A percentile compares a stretch with the other conserved stretches of the same genome.
Evolutionary conservation across 1,284 basidiomycete species (phyloP).

Genomic region (Moniliophthora roreri): DNA sequence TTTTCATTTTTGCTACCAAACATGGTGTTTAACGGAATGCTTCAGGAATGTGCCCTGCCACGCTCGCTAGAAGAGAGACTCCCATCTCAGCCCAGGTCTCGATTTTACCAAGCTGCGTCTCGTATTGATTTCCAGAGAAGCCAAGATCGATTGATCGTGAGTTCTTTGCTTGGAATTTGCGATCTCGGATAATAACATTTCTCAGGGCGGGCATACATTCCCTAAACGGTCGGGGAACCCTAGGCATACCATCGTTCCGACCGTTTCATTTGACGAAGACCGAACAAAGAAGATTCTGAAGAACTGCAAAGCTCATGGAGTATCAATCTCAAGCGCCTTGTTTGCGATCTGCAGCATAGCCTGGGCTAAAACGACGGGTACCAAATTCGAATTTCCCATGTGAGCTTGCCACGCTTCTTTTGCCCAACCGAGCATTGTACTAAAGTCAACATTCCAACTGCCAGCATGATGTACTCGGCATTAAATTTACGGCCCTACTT

Average conservation of each 20-base stretch:
- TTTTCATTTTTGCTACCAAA: neutral
- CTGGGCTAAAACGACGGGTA: slow-evolving; percentile 53
- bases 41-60: slow-evolving; percentile 42
- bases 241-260: slow-evolving; percentile 68
- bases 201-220: slow-evolving; percentile 68
- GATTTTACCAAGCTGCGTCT: slow-evolving; percentile 44
- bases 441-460: slow-evolving; percentile 4
- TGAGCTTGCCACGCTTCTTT: slow-evolving; percentile 26
- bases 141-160: slow-evolving; percentile 51
- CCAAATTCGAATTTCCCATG: slow-evolving; percentile 54
- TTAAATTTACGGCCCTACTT: slow-evolving; percentile 71
- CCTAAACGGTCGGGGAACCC: slow-evolving; percentile 42
- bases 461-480: slow-evolving; percentile 78
- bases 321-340: slow-evolving; percentile 73
- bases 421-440: neutral
- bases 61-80: slow-evolving; percentile 54
- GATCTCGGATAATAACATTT: slow-evolving; percentile 8
- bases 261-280: slow-evolving; percentile 52
- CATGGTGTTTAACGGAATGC: neutral
- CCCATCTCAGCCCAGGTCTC: slow-evolving; percentile 31
- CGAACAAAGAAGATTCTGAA: slow-evolving; percentile 60
- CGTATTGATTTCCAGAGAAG: slow-evolving; percentile 55
- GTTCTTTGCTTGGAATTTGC: slow-evolving; percentile 15
- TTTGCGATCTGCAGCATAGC: slow-evolving; percentile 77
- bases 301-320: slow-evolving; percentile 66